These are phyloP conservation scores for Metarhizium anisopliae DNA, from an alignment of 2,329 filamentous ascomycete genomes.

Conservation along the genomic window DNA sequence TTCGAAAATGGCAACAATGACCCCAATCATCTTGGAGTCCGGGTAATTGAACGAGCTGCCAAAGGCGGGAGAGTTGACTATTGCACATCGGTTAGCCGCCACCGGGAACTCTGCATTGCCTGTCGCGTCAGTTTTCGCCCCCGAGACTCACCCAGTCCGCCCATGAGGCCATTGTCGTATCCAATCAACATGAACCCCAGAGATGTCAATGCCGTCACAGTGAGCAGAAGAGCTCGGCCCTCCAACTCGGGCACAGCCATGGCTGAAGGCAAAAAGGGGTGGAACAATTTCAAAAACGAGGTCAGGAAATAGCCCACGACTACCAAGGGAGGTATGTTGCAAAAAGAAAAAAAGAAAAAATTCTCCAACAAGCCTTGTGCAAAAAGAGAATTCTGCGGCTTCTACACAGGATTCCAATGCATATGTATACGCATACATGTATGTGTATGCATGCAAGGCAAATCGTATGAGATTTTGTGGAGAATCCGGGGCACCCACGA, in stretches of 20 bases:
- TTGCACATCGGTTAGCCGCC: slow-evolving; percentile 8
- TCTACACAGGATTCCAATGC: too few species aligned
- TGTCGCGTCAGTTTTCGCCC: not conserved
- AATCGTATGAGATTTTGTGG: not conserved
- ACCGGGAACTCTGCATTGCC: slow-evolving; percentile 6
- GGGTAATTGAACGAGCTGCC: slow-evolving; percentile 30
- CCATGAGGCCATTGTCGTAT: slow-evolving; percentile 37
- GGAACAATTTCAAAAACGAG: too few species aligned
- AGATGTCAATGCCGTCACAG: slow-evolving; percentile 34
- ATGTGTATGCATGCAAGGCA: not conserved
- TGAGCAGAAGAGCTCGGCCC: slow-evolving; percentile 29
- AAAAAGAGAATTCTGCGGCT: too few species aligned
- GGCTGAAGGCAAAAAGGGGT: not conserved
- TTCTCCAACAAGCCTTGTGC: too few species aligned
- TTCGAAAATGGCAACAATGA: slow-evolving; percentile 39
- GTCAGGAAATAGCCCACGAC: too few species aligned
- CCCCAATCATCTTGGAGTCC: slow-evolving; percentile 29
- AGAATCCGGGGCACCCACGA: not conserved
- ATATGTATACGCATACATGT: too few species aligned
- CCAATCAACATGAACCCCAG: slow-evolving; percentile 40
- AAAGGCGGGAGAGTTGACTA: slow-evolving; percentile 30
- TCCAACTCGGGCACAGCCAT: slow-evolving; percentile 1
- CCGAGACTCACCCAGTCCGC: slow-evolving; percentile 20
- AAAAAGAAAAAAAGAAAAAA: too few species aligned
- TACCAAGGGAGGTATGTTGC: too few species aligned